Base-by-base conservation (phyloP, 1,284 basidiomycete genomes). In the Cutaneotrichosporon dermatis region DNA sequence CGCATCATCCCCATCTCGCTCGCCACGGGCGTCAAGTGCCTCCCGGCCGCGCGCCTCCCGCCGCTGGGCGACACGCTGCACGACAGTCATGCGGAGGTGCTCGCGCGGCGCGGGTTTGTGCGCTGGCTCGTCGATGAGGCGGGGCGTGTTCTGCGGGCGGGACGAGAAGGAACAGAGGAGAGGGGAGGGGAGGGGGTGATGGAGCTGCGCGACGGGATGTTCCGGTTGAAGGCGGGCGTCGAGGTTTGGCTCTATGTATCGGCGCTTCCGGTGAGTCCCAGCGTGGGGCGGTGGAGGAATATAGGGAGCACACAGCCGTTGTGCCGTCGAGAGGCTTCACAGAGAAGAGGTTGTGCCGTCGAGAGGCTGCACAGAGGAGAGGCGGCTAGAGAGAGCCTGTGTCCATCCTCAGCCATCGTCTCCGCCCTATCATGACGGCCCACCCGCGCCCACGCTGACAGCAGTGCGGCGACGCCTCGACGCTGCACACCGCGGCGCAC, bases 391-490 rank as follows among this genome's bases (percentile, higher is more conserved):
- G 25, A 25, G 25, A 25, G 25, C 25, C 25, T 25, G 25, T 25
- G 25, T 25, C 25, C 25, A 25, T 25, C 25, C 25, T 25, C 25
- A 25, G 25, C 25, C 25, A 25, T 25, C 25, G 25, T 25, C 25
- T 25, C 25, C 25, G 25, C 25, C 25, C 25, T 25, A 25, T 25
- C 25, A 25, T 25, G 25, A 25, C 69, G 83, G 73, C 16, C 44
- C 11, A 25, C 35, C 6, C 37, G 1, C 16, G 42, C 42, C 55
- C 12, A 6, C 8, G 43, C 53, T 66, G 49, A 57, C 48, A 35
- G 59, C 65, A 92, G 92, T 76, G 92, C 69, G 93, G 93, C 6
- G 93, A 96, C 68, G 90, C 90, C 2, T 96, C 93, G 6, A 94
- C 83, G 69, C 82, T 88, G 3, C 84, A 86, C 64, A 83, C 94